Base-by-base conservation (phyloP, 2,329 filamentous ascomycete species). In the Colletotrichum sp. region DNA sequence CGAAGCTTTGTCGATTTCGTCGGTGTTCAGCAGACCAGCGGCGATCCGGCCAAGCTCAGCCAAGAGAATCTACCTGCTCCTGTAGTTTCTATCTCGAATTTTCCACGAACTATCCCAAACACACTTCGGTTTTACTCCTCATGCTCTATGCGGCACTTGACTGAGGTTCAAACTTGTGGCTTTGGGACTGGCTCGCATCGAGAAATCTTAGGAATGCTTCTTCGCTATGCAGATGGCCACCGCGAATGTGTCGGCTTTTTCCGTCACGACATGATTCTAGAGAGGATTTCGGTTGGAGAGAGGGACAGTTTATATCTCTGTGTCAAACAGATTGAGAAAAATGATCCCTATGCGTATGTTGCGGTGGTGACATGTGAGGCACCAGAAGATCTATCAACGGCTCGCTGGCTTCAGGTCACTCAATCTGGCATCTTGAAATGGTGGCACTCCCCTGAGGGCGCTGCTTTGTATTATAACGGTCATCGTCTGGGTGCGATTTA, bases 401-500 rank as follows among this genome's bases (percentile, higher is more conserved):
- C n/a, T 21, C 10, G 10, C 44, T 52, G 44, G 44, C 44, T 52
- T 52, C 44, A 21, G 10, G 44, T 52, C 44, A 13, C n/a, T 52
- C 44, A 21, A 52, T 52, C 44, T 21, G 44, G 44, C 44, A 52
- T 21, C 10, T 52, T 52, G 44, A 10, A 52, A 21, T 52, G 44
- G 44, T 52, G 44, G 44, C 10, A 52, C 10, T 52, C 44, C n/a
- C 0, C 44, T 21, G 44, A 52, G 9, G 44, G 44, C n/a, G 6
- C n/a, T 52, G 44, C 44, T 21, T 21, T 52, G n/a, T 52, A 21
- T 21, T 52, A 52, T 0, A 13, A 21, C 2, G 44, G n/a, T 7
- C 2, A 13, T 5, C 44, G n/a, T 3, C 6, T 21, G 1, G 44
- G 44, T 21, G 4, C 13, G 0, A 1, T 49, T 12, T 49, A 49